Evolutionary conservation across 164 flowering plant species (phyloP), one percentile per base, ranked within the genome.

Genomic region (Amborella trichopoda): DNA sequence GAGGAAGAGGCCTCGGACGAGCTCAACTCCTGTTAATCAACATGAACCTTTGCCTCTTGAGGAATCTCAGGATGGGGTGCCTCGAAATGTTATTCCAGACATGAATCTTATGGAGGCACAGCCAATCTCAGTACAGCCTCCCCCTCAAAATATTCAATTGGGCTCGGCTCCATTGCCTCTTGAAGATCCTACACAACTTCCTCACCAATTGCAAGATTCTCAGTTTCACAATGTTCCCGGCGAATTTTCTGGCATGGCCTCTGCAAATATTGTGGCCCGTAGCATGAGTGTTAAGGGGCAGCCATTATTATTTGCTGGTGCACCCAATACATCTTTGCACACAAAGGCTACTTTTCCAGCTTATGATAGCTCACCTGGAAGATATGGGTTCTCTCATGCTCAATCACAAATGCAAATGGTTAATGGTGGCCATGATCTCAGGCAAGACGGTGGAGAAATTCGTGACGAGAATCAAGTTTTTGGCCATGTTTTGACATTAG

Each of bases 221-320:
- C 66, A 62, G 10, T 53, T 61, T 23, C 44, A 53, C 51, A 53
- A 45, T 27, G 49, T 63, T n/a, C n/a, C n/a, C n/a, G n/a, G n/a
- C n/a, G n/a, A n/a, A n/a, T n/a, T n/a, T 50, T 38, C 75, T 37
- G 26, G 50, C 25, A 24, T 68, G 42, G 65, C 76, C 23, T 40
- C 66, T 21, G 39, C 60, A 19, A 41, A 64, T 59, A 20, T 54
- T 13, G 51, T 63, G 17, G 58, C 67, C 2, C 73, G 69, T 48
- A 65, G 68, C 56, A 70, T 70, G 68, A 57, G 38, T 60, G 68
- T 64, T n/a, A 74, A 48, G 46, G 72, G 69, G 22, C 60, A 68
- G 33, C 73, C 72, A n/a, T 60, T 70, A 34, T 40, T 50, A 12
- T 62, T 69, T 61, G 62, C 79, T 5, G 44, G 53, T 26, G 47